phyloP scores from a whole-genome alignment of 129 eudicot species.

The Helianthus tuberosus region DNA sequence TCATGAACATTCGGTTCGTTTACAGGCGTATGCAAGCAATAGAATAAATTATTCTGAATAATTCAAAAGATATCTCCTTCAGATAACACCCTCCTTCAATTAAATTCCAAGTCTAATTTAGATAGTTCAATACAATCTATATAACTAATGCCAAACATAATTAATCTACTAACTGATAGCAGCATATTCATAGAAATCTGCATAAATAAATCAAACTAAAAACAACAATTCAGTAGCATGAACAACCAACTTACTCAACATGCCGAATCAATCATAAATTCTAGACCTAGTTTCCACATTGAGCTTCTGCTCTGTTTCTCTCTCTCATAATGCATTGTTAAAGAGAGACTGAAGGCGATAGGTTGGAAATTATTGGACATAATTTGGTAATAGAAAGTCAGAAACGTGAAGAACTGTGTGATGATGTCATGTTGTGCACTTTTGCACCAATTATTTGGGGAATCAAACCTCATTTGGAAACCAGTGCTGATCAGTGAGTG shows the following conservation, averaged over 20 bases:
- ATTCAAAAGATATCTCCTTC: slow-evolving; percentile 7
- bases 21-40: not conserved
- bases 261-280: no score
- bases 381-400: not conserved
- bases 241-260: no score
- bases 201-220: no score
- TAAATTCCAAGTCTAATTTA: not conserved
- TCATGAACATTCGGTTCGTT: not conserved
- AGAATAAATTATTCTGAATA: not conserved
- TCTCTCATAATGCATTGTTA: slow-evolving; percentile 10
- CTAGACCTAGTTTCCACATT: not conserved
- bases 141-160: no score
- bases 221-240: no score
- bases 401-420: not conserved
- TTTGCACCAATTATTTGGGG: slow-evolving; percentile 2
- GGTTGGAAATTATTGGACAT: slow-evolving; percentile 8
- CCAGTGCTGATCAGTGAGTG: not conserved
- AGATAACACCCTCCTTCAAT: slow-evolving; percentile 26
- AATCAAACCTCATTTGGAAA: not conserved
- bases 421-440: slow-evolving; percentile 15
- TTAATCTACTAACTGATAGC: no score
- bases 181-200: no score
- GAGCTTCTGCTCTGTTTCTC: not conserved
- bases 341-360: not conserved
- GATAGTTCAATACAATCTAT: no score